Conservation (phyloP, 805 yeast species). For the Pichia occidentalis region DNA sequence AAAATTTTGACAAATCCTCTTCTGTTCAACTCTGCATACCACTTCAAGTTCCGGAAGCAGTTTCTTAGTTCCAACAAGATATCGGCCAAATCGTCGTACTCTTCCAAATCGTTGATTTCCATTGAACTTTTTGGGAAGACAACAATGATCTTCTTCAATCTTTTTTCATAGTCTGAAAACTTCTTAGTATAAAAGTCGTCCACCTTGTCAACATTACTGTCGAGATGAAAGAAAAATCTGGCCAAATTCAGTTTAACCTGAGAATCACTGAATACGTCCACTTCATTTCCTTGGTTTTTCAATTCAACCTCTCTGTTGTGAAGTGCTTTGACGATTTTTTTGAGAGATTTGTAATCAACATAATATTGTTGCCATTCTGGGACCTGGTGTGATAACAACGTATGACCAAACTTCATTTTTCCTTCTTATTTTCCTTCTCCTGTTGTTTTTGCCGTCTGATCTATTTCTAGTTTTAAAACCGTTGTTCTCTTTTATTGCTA, state of each 20-base stretch:
- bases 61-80: constrained; percentile 72
- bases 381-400: constrained; percentile 74
- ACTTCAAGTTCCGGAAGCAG: constrained; percentile 73
- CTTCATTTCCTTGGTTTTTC: constrained; percentile 18
- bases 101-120: constrained; percentile 37
- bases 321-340: constrained; percentile 69
- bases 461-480: too few species aligned
- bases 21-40: constrained; percentile 91
- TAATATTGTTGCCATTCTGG: constrained; percentile 88
- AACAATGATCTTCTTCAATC: constrained; percentile 45
- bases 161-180: constrained; percentile 64
- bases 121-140: constrained; percentile 25
- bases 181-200: constrained; percentile 72
- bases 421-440: background rate
- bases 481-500: too few species aligned
- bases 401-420: constrained; percentile 75
- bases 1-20: constrained; percentile 84
- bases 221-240: constrained; percentile 69
- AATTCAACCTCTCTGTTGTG: constrained; percentile 36
- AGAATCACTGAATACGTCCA: constrained; percentile 34
- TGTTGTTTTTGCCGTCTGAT: too few species aligned
- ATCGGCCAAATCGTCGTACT: constrained; percentile 55
- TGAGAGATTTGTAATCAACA: constrained; percentile 78
- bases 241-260: constrained; percentile 45
- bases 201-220: constrained; percentile 74